Conservation (phyloP, 495 filamentous ascomycete species). For the Penicillium roqueforti region DNA sequence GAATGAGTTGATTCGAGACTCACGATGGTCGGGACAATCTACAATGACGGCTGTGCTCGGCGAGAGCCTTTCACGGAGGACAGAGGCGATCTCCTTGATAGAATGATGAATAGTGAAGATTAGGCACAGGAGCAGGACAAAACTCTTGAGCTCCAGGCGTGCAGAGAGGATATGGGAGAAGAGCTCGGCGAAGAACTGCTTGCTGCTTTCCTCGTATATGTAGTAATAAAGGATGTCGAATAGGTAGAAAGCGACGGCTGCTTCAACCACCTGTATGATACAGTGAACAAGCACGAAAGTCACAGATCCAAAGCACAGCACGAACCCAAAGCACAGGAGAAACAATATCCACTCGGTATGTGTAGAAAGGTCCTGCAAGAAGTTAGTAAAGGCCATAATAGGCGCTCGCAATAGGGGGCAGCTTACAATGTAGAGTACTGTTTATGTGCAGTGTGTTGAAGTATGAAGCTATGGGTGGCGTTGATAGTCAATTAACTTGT, state of each 20-base stretch:
- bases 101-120: background rate
- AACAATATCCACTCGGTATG: background rate
- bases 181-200: background rate
- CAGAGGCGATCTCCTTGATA: background rate
- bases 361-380: background rate
- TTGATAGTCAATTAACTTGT: background rate
- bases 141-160: background rate
- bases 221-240: background rate
- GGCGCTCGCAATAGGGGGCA: background rate
- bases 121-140: background rate
- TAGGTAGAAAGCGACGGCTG: background rate
- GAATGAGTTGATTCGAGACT: slow-evolving; percentile 1
- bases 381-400: background rate
- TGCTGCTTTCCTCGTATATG: background rate
- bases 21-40: background rate
- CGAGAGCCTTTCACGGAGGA: background rate
- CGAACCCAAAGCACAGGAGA: background rate
- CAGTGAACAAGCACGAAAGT: background rate
- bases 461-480: background rate
- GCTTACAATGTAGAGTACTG: background rate
- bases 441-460: background rate
- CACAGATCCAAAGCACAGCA: background rate
- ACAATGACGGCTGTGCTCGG: background rate
- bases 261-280: background rate
- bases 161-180: background rate